These are phyloP conservation scores for Aspergillus ostianus DNA, from an alignment of 495 filamentous ascomycete species.

Conservation along the genomic window DNA sequence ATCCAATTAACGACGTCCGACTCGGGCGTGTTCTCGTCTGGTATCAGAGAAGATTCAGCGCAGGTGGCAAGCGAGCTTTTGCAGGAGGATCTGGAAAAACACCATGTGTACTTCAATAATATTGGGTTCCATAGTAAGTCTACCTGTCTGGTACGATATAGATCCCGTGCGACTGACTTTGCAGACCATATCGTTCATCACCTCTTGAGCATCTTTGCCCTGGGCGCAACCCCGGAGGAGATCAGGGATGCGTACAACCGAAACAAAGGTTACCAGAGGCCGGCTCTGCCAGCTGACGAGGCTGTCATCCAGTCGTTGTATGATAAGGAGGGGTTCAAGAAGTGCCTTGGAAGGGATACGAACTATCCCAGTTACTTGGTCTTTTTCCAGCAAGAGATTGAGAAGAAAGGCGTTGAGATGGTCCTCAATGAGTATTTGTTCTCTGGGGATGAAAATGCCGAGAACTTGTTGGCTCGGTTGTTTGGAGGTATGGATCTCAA, in stretches of 20 bases:
- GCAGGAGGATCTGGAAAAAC: slow-evolving; percentile 68
- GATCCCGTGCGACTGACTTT: slow-evolving; percentile 4
- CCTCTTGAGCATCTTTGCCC: slow-evolving; percentile 70
- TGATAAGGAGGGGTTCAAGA: slow-evolving; percentile 48
- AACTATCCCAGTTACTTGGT: slow-evolving; percentile 66
- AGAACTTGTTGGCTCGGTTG: slow-evolving; percentile 60
- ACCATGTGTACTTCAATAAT: slow-evolving; percentile 78
- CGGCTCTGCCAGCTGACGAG: slow-evolving; percentile 36
- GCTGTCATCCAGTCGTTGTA: slow-evolving; percentile 50
- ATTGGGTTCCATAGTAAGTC: slow-evolving; percentile 64
- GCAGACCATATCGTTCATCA: slow-evolving; percentile 69
- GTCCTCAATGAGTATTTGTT: slow-evolving; percentile 68
- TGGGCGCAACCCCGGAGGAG: slow-evolving; percentile 59
- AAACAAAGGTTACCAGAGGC: slow-evolving; percentile 63
- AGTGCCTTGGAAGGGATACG: slow-evolving; percentile 49
- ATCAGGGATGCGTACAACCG: slow-evolving; percentile 58
- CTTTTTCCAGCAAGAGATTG: slow-evolving; percentile 73
- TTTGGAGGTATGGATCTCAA: slow-evolving; percentile 45
- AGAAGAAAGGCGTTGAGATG: slow-evolving; percentile 53
- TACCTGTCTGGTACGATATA: background rate
- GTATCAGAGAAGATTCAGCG: slow-evolving; percentile 57
- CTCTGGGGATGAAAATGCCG: slow-evolving; percentile 55
- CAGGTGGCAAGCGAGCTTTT: slow-evolving; percentile 61
- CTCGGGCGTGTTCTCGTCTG: slow-evolving; percentile 54
- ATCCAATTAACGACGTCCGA: slow-evolving; percentile 58